A percentile compares a stretch with the other conserved stretches of the same genome.
These are phyloP conservation scores for Pestalotiopsis sp. DNA, from an alignment of 2,329 filamentous ascomycete genomes.

Conservation along the genomic window DNA sequence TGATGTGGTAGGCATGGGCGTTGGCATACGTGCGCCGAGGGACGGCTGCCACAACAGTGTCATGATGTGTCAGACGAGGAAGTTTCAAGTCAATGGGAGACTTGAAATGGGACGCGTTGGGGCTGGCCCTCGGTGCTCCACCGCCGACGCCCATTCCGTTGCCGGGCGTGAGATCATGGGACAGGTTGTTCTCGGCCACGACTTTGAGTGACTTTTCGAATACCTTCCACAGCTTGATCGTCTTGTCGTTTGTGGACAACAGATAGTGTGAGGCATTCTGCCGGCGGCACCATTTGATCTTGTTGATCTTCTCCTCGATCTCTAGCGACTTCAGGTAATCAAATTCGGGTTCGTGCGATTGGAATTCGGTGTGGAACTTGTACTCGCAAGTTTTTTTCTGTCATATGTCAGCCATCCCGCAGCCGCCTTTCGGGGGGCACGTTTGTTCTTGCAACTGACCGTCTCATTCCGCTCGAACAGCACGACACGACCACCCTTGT, in stretches of 20 bases:
- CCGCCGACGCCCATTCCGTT: constrained; percentile 69
- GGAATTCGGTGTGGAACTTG: constrained; percentile 99
- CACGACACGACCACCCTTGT: constrained; percentile 84
- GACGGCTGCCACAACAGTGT: constrained; percentile 95
- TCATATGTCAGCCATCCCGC: constrained; percentile 2
- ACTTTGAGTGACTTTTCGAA: constrained; percentile 99
- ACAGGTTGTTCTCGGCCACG: constrained; percentile 97
- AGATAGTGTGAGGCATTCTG: constrained; percentile 99
- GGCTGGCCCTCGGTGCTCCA: constrained; percentile 72
- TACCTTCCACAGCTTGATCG: constrained; percentile 99
- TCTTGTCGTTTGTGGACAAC: constrained; percentile 98
- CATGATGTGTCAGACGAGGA: constrained; percentile 93
- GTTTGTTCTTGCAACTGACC: constrained; percentile 51
- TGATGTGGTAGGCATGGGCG: constrained; percentile 98
- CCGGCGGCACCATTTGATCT: constrained; percentile 99
- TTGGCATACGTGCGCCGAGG: constrained; percentile 96
- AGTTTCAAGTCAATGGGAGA: constrained; percentile 84
- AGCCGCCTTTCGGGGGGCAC: background rate
- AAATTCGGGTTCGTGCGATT: constrained; percentile 99
- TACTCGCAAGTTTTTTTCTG: constrained; percentile 99
- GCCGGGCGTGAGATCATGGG: constrained; percentile 84
- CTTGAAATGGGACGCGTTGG: constrained; percentile 70
- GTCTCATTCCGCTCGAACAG: constrained; percentile 94
- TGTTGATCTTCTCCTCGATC: constrained; percentile 99
- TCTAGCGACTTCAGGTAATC: constrained; percentile 99